phyloP scores from a whole-genome alignment of 116 monocot species.

The Iris pallida region DNA sequence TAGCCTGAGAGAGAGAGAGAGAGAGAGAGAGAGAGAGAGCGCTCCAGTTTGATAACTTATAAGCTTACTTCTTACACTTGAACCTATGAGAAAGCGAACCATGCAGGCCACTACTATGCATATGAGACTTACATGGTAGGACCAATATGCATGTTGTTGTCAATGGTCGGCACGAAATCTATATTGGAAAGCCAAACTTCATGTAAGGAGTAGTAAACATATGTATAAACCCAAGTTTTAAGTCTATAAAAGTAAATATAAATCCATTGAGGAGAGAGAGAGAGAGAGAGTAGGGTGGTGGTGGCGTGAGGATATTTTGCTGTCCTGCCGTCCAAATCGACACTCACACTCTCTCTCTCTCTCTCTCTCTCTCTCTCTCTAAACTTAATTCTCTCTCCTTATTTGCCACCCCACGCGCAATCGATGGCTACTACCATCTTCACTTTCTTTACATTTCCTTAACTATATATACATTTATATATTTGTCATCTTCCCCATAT shows the following conservation, averaged over 20 bases:
- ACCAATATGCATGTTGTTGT: too few species aligned
- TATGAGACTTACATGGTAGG: too few species aligned
- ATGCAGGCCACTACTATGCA: neutral
- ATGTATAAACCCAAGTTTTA: too few species aligned
- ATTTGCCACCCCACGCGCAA: constrained; percentile 45
- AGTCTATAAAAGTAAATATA: neutral
- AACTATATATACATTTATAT: constrained; percentile 1
- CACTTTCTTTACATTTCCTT: constrained; percentile 23
- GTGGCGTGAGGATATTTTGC: constrained; percentile 23
- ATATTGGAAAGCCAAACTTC: too few species aligned
- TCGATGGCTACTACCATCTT: constrained; percentile 25
- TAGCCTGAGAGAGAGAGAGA: too few species aligned
- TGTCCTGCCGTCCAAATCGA: constrained; percentile 25
- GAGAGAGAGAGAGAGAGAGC: too few species aligned
- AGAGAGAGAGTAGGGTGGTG: constrained; percentile 15
- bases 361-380: constrained; percentile 18
- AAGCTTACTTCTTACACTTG: constrained; percentile 16
- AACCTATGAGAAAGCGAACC: neutral
- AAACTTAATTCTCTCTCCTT: constrained; percentile 12
- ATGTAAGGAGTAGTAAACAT: too few species aligned
- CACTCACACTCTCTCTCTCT: constrained; percentile 6
- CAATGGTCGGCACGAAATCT: too few species aligned
- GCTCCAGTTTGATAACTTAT: constrained; percentile 2
- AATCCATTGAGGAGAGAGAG: neutral
- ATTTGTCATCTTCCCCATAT: constrained; percentile 11